These are phyloP conservation scores for Ramalina intermedia DNA, from an alignment of 495 filamentous ascomycete genomes.

Conservation along the genomic window DNA sequence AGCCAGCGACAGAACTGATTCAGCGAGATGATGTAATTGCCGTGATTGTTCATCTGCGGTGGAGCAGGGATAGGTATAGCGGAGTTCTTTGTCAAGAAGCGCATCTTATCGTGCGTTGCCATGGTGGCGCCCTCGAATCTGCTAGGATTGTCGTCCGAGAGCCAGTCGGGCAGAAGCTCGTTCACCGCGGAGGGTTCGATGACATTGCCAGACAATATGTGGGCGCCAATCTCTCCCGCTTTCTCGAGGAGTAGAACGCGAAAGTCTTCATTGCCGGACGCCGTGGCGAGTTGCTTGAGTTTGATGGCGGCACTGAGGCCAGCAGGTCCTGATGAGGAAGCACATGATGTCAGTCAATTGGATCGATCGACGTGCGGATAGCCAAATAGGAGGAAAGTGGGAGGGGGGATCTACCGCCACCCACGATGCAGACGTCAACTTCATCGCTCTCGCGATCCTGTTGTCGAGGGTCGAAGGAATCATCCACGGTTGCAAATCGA, in stretches of 20 bases:
- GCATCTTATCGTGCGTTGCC: slow-evolving; percentile 73
- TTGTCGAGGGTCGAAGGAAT: slow-evolving; percentile 54
- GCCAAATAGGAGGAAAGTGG: neutral
- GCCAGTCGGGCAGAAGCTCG: slow-evolving; percentile 89
- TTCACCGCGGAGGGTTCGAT: slow-evolving; percentile 80
- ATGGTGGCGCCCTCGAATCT: slow-evolving; percentile 75
- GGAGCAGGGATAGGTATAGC: slow-evolving; percentile 72
- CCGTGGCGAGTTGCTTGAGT: slow-evolving; percentile 88
- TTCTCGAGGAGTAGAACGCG: slow-evolving; percentile 89
- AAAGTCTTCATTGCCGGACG: slow-evolving; percentile 91
- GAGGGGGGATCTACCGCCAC: slow-evolving; percentile 46
- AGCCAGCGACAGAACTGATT: slow-evolving; percentile 93
- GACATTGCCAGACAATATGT: slow-evolving; percentile 92
- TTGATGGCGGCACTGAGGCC: slow-evolving; percentile 87
- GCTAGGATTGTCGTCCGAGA: slow-evolving; percentile 68
- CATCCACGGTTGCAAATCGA: slow-evolving; percentile 40
- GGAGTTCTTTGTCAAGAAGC: slow-evolving; percentile 75
- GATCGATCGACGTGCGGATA: neutral
- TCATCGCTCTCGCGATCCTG: slow-evolving; percentile 79
- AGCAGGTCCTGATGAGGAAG: slow-evolving; percentile 48
- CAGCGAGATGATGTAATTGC: slow-evolving; percentile 92
- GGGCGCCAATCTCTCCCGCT: slow-evolving; percentile 85
- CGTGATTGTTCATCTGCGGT: slow-evolving; percentile 96
- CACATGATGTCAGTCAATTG: neutral
- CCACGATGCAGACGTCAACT: slow-evolving; percentile 94